phyloP scores from a whole-genome alignment of 2,329 filamentous ascomycete genomes.

The Ceratocystis destructans region DNA sequence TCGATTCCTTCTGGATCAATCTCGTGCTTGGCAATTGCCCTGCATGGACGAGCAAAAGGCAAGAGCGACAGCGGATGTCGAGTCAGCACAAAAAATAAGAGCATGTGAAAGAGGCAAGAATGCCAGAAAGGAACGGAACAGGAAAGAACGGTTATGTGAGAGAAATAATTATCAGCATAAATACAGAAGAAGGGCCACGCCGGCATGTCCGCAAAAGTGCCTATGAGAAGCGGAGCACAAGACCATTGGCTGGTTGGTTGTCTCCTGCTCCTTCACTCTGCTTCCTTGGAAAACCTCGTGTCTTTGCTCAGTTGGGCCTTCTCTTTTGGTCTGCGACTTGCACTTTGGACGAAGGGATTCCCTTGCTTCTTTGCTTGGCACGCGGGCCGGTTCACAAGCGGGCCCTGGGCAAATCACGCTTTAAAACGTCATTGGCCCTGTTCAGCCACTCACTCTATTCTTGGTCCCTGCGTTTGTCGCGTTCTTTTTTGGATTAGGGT shows the following conservation, averaged over 20 bases:
- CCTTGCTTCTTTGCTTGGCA: constrained; percentile 4
- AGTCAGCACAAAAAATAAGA: not conserved
- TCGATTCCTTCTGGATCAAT: not conserved
- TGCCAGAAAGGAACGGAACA: not conserved
- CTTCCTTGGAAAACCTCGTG: not conserved
- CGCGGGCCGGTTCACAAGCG: not conserved
- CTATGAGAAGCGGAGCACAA: not conserved
- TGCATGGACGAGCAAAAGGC: not conserved
- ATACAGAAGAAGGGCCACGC: constrained; percentile 10
- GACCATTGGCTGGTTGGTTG: not conserved
- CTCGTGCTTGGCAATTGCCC: not conserved
- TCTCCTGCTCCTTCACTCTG: not conserved
- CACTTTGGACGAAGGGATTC: not conserved
- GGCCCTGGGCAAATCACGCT: not conserved
- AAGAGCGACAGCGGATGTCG: not conserved
- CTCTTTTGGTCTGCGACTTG: not conserved
- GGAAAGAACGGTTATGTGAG: not conserved
- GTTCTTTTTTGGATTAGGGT: not conserved
- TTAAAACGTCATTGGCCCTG: constrained; percentile 8
- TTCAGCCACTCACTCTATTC: constrained; percentile 1
- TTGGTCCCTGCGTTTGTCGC: not conserved
- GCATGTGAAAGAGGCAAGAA: not conserved
- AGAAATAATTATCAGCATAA: not conserved
- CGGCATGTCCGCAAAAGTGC: constrained; percentile 3
- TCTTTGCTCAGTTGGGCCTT: not conserved